Base-by-base conservation (phyloP, 192 early-diverging fungal species). In the Radiomyces spectabilis region DNA sequence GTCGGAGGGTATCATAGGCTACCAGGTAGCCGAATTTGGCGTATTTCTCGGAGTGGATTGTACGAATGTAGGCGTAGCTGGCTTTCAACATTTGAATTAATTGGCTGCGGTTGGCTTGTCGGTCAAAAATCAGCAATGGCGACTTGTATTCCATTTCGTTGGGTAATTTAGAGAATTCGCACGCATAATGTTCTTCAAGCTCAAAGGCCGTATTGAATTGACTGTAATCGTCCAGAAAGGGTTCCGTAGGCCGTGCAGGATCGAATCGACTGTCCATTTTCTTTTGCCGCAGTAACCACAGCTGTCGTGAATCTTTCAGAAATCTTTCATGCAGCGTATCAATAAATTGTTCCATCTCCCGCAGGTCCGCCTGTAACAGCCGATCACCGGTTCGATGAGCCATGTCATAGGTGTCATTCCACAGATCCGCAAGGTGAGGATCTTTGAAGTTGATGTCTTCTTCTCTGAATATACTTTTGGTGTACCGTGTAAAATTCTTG, bases 1-100 rank as follows among this genome's bases (percentile, higher is more conserved):
- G 18, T 10, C 41, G 13, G 16, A 61, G 27, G 0, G 24, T 29
- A 32, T 61, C 59, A 53, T 53, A 53, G 9, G 50, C 59, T 9
- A 61, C 44, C 26, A 53, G 24, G 24, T 61, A 61, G 21, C 50
- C 43, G 2, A 53, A 61, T 30, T 46, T 61, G 19, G 22, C 24
- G 18, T 52, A 61, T 19, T 61, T 61, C n/a, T 9, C 3, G 25
- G 26, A 3, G 2, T 47, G 13, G 16, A 60, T 51, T 4, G 59
- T 33, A 19, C 32, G 27, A 2, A 45, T 43, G 27, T 61, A 61
- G 8, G 59, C 59, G 40, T 26, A 53, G 15, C 59, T 61, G n/a
- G 59, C 59, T n/a, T 53, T 44, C 7, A 61, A 7, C 0, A 3
- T 32, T 44, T 52, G 24, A 3, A 53, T n/a, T 7, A 37, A 12